These are phyloP conservation scores for Penicillium palitans DNA, from an alignment of 2,329 filamentous ascomycete species.

Conservation along the genomic window DNA sequence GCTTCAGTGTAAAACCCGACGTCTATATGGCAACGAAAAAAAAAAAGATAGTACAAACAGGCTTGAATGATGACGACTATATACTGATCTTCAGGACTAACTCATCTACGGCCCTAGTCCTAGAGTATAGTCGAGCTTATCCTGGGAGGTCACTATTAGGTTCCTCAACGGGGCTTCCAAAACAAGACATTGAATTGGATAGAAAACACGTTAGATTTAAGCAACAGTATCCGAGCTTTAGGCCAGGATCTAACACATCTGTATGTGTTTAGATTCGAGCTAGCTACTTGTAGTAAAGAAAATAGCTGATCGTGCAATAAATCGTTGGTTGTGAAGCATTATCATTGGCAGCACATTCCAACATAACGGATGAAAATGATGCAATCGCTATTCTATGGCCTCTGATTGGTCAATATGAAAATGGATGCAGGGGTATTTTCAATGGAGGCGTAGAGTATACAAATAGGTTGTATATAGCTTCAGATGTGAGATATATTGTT, in stretches of 20 bases:
- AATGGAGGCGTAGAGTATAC: background rate
- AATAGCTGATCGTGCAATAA: background rate
- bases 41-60: background rate
- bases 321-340: background rate
- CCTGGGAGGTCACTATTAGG: background rate
- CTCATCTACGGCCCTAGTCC: background rate
- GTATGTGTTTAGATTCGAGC: background rate
- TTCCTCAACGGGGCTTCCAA: background rate
- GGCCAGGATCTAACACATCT: background rate
- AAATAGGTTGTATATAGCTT: background rate
- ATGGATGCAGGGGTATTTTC: background rate
- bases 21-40: no score
- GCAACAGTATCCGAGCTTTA: background rate
- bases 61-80: background rate
- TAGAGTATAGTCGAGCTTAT: background rate
- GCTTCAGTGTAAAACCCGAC: background rate
- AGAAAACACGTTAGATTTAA: background rate
- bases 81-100: background rate
- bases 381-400: slow-evolving; percentile 14
- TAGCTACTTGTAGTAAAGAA: background rate
- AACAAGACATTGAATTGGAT: background rate
- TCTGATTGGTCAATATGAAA: slow-evolving; percentile 10
- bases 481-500: background rate
- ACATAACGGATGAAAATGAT: slow-evolving; percentile 18
- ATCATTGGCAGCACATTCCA: slow-evolving; percentile 17